Evolutionary conservation across 73 alveolate genomes (phyloP).

Genomic region (Effrenium voratum): DNA sequence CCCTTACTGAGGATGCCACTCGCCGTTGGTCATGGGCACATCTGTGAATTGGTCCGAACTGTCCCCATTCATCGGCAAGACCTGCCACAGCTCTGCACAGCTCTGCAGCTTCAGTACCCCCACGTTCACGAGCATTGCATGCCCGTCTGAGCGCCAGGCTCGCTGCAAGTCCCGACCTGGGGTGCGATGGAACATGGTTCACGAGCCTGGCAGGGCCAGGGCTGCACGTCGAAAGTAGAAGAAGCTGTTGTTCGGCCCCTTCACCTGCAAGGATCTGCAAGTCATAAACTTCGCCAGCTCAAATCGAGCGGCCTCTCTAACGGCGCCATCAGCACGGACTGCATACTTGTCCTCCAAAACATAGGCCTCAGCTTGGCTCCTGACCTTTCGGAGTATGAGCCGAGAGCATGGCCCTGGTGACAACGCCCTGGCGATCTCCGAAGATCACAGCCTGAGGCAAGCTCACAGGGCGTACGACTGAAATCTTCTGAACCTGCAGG

Average conservation of each 20-base stretch:
- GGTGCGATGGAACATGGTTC: not conserved
- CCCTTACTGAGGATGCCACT: not conserved
- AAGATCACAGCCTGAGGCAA: slow-evolving; percentile 49
- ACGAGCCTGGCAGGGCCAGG: not conserved
- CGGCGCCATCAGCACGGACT: slow-evolving; percentile 76
- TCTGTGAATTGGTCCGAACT: not conserved
- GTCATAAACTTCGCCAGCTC: not conserved
- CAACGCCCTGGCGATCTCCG: slow-evolving; percentile 88
- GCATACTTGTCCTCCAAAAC: slow-evolving; percentile 83
- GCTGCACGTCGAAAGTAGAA: slow-evolving; percentile 54
- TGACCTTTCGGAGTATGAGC: not conserved
- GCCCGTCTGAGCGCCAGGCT: slow-evolving; percentile 1
- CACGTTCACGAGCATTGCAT: too few species aligned
- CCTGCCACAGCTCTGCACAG: too few species aligned
- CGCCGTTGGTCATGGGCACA: slow-evolving; percentile 43
- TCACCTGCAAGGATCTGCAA: slow-evolving; percentile 21
- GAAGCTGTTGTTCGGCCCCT: slow-evolving; percentile 93
- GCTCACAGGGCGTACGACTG: not conserved
- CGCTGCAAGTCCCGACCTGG: slow-evolving; percentile 71
- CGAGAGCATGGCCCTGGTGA: slow-evolving; percentile 35
- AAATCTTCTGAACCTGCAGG: not conserved
- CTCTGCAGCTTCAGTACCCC: too few species aligned
- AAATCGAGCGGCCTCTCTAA: slow-evolving; percentile 23
- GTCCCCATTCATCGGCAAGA: slow-evolving; percentile 50
- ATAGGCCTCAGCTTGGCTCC: slow-evolving; percentile 37